Conservation (phyloP, 2,329 filamentous ascomycete genomes). For the Epichloe bromicola region DNA sequence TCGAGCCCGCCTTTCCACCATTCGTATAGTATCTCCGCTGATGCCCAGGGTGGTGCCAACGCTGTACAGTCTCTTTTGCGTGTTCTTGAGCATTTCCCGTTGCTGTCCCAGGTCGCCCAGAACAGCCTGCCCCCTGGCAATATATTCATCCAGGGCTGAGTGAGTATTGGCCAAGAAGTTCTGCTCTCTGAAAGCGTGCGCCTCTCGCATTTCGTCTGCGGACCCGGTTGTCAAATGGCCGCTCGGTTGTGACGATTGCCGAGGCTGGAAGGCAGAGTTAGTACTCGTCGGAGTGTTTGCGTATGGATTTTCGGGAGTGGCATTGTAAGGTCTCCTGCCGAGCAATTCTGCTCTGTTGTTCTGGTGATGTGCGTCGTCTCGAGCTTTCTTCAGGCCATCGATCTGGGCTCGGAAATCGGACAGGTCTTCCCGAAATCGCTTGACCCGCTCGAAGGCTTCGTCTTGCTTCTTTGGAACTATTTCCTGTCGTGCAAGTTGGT, state of each 20-base stretch:
- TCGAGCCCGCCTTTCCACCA: constrained; percentile 81
- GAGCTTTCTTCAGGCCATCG: constrained; percentile 60
- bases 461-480: constrained; percentile 83
- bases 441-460: constrained; percentile 75
- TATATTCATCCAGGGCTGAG: constrained; percentile 80
- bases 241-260: constrained; percentile 26
- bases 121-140: constrained; percentile 82
- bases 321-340: constrained; percentile 64
- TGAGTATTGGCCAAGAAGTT: constrained; percentile 76
- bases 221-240: constrained; percentile 27
- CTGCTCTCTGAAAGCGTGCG: constrained; percentile 78
- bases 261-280: constrained; percentile 26
- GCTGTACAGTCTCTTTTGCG: constrained; percentile 79
- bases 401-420: constrained; percentile 67
- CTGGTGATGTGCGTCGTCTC: constrained; percentile 58
- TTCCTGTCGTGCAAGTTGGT: constrained; percentile 72
- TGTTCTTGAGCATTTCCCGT: constrained; percentile 87
- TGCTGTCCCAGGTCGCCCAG: constrained; percentile 80
- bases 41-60: constrained; percentile 90
- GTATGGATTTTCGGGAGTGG: constrained; percentile 90
- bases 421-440: constrained; percentile 74
- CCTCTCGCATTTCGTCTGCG: constrained; percentile 58
- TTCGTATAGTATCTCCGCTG: constrained; percentile 90
- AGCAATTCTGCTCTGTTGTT: constrained; percentile 68
- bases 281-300: constrained; percentile 36